Percentiles rank a stretch among this genome's conserved stretches.
Evolutionary conservation across 352 stramenopile species (phyloP).

Genomic region (Phytophthora podocarpi): DNA sequence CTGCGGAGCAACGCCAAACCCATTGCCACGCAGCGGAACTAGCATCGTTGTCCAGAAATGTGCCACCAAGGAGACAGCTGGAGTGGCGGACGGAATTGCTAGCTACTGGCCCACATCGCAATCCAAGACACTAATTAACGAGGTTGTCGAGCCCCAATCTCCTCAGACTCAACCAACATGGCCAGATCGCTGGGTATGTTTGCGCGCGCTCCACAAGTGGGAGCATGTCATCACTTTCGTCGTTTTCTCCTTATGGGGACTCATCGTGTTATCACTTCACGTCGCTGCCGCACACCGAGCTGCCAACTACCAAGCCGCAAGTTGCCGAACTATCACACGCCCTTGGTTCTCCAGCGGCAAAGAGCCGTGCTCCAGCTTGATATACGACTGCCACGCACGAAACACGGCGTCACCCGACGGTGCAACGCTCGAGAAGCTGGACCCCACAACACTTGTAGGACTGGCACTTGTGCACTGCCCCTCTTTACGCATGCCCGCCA

Average conservation of each 20-base stretch:
- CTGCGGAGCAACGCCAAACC: no score
- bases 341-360: conserved; percentile 29
- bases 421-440: conserved; percentile 18
- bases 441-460: neutral
- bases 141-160: no score
- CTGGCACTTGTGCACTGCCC: conserved; percentile 21
- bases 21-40: no score
- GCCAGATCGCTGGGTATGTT: no score
- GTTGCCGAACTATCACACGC: conserved; percentile 11
- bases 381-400: conserved; percentile 18
- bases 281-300: neutral
- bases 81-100: no score
- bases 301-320: conserved; percentile 10
- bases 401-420: conserved; percentile 4
- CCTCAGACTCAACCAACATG: no score
- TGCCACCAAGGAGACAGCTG: no score
- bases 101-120: no score
- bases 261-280: conserved; percentile 15
- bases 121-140: no score
- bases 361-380: conserved; percentile 25
- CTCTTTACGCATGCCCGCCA: conserved; percentile 8
- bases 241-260: conserved; percentile 19
- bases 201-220: conserved; percentile 3
- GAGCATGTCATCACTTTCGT: conserved; percentile 4
- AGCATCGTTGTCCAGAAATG: no score